A percentile compares a stretch with the other conserved stretches of the same genome.
Conservation (phyloP, 108 stramenopile genomes). For the Mediolabrus comicus region DNA sequence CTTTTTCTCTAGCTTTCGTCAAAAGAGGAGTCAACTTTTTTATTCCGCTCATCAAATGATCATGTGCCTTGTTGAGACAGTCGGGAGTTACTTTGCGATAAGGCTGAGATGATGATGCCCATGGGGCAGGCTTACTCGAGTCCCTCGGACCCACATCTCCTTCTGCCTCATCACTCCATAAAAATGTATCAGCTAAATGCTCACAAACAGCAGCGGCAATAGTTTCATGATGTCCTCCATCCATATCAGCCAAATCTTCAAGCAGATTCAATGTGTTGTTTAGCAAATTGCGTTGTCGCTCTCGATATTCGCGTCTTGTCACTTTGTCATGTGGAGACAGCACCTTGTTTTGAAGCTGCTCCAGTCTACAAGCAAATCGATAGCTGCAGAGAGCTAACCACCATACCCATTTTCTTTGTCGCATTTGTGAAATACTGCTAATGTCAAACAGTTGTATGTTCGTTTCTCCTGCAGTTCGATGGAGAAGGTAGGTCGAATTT, state of each 20-base stretch:
- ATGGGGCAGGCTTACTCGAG: slow-evolving; percentile 29
- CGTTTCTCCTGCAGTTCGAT: slow-evolving; percentile 58
- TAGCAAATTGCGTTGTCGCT: slow-evolving; percentile 69
- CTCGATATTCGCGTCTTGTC: slow-evolving; percentile 63
- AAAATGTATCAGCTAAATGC: slow-evolving; percentile 78
- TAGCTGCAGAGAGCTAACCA: slow-evolving; percentile 84
- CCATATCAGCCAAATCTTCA: slow-evolving; percentile 81
- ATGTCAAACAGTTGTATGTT: slow-evolving; percentile 85
- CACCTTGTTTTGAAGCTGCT: slow-evolving; percentile 50
- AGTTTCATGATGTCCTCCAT: slow-evolving; percentile 79
- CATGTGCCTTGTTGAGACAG: slow-evolving; percentile 77
- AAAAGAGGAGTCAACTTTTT: slow-evolving; percentile 51
- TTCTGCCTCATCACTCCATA: slow-evolving; percentile 44
- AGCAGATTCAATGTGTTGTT: slow-evolving; percentile 73
- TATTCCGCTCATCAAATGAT: slow-evolving; percentile 62
- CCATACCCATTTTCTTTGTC: slow-evolving; percentile 85
- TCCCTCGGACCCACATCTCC: slow-evolving; percentile 16
- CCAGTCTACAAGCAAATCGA: slow-evolving; percentile 77
- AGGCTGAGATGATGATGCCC: slow-evolving; percentile 51
- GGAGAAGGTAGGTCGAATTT: slow-evolving; percentile 77
- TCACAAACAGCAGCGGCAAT: slow-evolving; percentile 75
- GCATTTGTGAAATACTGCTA: slow-evolving; percentile 66
- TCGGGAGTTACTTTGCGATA: slow-evolving; percentile 60
- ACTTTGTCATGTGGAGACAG: slow-evolving; percentile 13
- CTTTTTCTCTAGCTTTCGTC: slow-evolving; percentile 31